Evolutionary conservation across 1,139 yeast species (phyloP).

Genomic region (Blastobotrys proliferans): DNA sequence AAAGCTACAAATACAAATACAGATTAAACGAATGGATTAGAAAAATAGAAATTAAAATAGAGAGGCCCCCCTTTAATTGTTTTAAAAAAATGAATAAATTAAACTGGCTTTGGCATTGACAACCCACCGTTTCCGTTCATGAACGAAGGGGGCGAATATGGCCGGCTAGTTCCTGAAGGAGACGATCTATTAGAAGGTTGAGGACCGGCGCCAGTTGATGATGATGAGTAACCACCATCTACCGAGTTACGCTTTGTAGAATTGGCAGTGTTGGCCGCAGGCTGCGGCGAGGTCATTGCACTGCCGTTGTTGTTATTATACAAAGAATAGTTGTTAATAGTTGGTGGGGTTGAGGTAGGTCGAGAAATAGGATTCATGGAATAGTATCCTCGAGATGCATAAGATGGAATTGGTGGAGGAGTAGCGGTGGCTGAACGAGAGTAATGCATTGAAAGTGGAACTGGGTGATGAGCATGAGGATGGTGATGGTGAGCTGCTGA

Average conservation of each 20-base stretch:
- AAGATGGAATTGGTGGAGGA: slow-evolving; percentile 1
- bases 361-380: slow-evolving; percentile 17
- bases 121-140: slow-evolving; percentile 10
- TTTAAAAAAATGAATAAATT: background rate
- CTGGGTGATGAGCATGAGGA: background rate
- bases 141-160: slow-evolving; percentile 6
- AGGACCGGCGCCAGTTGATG: background rate
- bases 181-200: background rate
- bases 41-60: background rate
- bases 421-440: background rate
- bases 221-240: background rate
- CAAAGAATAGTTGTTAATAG: slow-evolving; percentile 12
- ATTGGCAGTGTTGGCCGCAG: background rate
- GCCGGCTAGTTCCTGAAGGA: background rate
- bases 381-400: slow-evolving; percentile 2
- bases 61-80: background rate
- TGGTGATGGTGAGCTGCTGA: background rate
- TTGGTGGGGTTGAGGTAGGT: slow-evolving; percentile 25
- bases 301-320: background rate
- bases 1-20: background rate
- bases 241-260: slow-evolving; percentile 1
- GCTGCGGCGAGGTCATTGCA: background rate
- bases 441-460: no score
- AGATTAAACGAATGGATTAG: slow-evolving; percentile 1
- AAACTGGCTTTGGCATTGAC: slow-evolving; percentile 10